Percentiles rank a stretch among this genome's conserved stretches.
Conservation (phyloP, 2,329 filamentous ascomycete genomes). For the Neopestalotiopsis sp. region DNA sequence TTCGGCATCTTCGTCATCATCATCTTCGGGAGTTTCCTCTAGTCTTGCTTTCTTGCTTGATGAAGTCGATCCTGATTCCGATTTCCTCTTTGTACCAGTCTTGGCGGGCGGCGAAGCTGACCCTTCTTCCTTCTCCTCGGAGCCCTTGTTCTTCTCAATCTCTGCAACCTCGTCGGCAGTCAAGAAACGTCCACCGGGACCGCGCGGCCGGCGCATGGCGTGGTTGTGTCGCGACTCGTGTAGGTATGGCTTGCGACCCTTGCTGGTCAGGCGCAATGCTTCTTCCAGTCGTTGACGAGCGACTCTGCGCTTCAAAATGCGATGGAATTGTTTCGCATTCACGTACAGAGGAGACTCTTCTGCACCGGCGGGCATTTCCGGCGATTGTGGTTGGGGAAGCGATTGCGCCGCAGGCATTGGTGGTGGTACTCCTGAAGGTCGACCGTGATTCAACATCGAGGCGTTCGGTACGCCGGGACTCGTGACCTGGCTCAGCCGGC, state of each 20-base stretch:
- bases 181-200: conserved; percentile 92
- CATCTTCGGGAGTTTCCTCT: conserved; percentile 47
- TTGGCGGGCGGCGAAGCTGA: conserved; percentile 30
- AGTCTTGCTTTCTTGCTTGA: conserved; percentile 60
- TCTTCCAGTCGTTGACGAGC: conserved; percentile 94
- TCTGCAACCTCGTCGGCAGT: conserved; percentile 94
- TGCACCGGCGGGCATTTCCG: conserved; percentile 74
- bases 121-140: conserved; percentile 42
- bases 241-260: conserved; percentile 94
- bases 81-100: conserved; percentile 65
- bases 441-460: conserved; percentile 75
- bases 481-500: conserved; percentile 78
- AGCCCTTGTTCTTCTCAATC: conserved; percentile 72
- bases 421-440: conserved; percentile 59
- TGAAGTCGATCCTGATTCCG: conserved; percentile 51
- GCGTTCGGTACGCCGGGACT: conserved; percentile 77
- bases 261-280: conserved; percentile 86
- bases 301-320: conserved; percentile 91
- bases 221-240: conserved; percentile 98
- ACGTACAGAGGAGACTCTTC: conserved; percentile 97
- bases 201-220: conserved; percentile 92
- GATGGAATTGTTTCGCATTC: conserved; percentile 98
- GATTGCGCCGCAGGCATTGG: conserved; percentile 67
- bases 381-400: conserved; percentile 74
- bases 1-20: conserved; percentile 49